phyloP scores from a whole-genome alignment of 257 asterid genomes.

The Eucommia ulmoides region DNA sequence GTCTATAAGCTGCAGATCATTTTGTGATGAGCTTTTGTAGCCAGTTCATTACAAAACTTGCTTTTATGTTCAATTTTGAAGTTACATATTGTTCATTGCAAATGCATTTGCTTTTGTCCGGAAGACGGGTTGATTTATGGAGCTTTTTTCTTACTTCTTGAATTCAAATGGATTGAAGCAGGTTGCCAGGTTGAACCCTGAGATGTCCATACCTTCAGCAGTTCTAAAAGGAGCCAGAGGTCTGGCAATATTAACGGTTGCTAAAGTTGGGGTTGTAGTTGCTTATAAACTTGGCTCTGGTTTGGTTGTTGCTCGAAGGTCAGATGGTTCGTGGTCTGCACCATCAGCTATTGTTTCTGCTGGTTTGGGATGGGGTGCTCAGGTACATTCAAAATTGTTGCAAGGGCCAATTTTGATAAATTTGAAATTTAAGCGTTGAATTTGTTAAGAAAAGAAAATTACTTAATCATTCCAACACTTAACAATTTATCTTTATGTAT shows the following conservation, averaged over 20 bases:
- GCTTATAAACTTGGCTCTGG: conserved; percentile 93
- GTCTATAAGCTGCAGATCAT: too few relatives aligned
- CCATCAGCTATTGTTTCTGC: conserved; percentile 88
- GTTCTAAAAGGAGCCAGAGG: conserved; percentile 90
- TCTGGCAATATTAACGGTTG: conserved; percentile 87
- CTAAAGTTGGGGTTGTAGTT: conserved; percentile 76
- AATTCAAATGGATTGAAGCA: conserved; percentile 15
- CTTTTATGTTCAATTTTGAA: too few relatives aligned
- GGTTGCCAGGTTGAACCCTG: conserved; percentile 91
- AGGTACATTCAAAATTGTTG: too few relatives aligned
- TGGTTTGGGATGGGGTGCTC: conserved; percentile 99
- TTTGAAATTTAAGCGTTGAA: too few relatives aligned
- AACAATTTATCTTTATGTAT: too few relatives aligned
- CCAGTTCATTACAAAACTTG: too few relatives aligned
- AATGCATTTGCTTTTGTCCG: neutral
- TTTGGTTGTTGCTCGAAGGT: conserved; percentile 76
- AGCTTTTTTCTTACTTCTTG: conserved; percentile 2
- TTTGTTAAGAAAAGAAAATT: too few relatives aligned
- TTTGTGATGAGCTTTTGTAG: too few relatives aligned
- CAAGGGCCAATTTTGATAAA: too few relatives aligned
- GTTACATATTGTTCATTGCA: neutral
- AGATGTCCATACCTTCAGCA: conserved; percentile 82
- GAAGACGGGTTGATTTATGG: too few relatives aligned
- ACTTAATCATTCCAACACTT: too few relatives aligned
- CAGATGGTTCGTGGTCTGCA: conserved; percentile 99